These are phyloP conservation scores for Phyllachora maydis DNA, from an alignment of 2,329 filamentous ascomycete genomes.

Conservation along the genomic window DNA sequence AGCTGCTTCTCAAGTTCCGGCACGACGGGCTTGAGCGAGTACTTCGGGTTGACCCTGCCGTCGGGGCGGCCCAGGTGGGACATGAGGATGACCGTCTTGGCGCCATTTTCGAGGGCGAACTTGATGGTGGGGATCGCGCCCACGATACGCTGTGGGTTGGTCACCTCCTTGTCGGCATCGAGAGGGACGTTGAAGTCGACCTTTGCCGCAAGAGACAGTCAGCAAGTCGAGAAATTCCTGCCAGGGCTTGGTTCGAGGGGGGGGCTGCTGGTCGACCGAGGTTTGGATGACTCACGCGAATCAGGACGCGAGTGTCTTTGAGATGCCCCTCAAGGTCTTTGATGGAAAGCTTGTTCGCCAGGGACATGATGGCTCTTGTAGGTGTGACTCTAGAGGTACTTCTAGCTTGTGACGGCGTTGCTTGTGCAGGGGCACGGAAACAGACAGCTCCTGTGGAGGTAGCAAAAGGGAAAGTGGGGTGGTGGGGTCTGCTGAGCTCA, in stretches of 20 bases:
- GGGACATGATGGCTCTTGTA: conserved; percentile 79
- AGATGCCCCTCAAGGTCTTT: conserved; percentile 89
- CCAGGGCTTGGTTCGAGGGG: neutral
- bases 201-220: conserved; percentile 19
- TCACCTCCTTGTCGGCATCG: conserved; percentile 79
- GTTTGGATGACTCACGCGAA: conserved; percentile 52
- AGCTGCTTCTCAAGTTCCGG: conserved; percentile 82
- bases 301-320: conserved; percentile 95
- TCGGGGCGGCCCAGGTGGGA: conserved; percentile 94
- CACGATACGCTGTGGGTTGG: conserved; percentile 96
- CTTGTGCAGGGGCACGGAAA: too few relatives aligned
- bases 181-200: conserved; percentile 99
- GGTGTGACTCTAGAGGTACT: too few relatives aligned
- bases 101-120: conserved; percentile 74
- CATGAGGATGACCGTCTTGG: conserved; percentile 91
- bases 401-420: too few relatives aligned
- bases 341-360: conserved; percentile 95
- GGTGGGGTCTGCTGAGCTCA: too few relatives aligned
- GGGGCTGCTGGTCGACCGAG: neutral
- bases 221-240: neutral
- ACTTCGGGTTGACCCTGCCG: conserved; percentile 77
- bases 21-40: conserved; percentile 82
- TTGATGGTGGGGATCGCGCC: conserved; percentile 92
- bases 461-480: too few relatives aligned
- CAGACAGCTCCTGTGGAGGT: too few relatives aligned